phyloP scores from a whole-genome alignment of 805 yeast species.

The Sporopachydermia quercuum region DNA sequence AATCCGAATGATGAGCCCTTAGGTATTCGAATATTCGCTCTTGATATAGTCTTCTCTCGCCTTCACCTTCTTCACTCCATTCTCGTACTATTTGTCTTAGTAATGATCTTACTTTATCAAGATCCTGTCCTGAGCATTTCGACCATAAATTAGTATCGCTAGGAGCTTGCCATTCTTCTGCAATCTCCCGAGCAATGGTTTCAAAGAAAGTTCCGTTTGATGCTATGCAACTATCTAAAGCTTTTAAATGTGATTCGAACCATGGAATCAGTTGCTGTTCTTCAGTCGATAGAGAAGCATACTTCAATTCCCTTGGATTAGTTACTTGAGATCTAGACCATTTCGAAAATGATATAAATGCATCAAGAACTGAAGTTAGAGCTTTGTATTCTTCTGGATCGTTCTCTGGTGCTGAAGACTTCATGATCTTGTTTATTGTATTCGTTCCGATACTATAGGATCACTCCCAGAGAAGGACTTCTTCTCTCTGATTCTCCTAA shows the following conservation, averaged over 20 bases:
- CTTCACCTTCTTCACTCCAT: slow-evolving; percentile 40
- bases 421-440: too few relatives aligned
- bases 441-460: too few relatives aligned
- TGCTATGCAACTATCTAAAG: slow-evolving; percentile 27
- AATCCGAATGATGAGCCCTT: slow-evolving; percentile 24
- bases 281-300: slow-evolving; percentile 20
- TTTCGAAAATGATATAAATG: background rate
- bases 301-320: slow-evolving; percentile 20
- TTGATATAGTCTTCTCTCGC: slow-evolving; percentile 29
- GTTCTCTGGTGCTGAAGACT: too few relatives aligned
- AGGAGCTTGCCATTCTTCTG: slow-evolving; percentile 35
- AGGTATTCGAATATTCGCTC: slow-evolving; percentile 20
- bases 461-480: too few relatives aligned
- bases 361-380: slow-evolving; percentile 2
- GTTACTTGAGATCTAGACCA: slow-evolving; percentile 21
- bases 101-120: slow-evolving; percentile 41
- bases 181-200: slow-evolving; percentile 26
- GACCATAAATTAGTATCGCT: slow-evolving; percentile 27
- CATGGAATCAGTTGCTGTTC: slow-evolving; percentile 35
- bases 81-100: slow-evolving; percentile 45
- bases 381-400: slow-evolving; percentile 3
- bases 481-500: too few relatives aligned
- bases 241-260: slow-evolving; percentile 28
- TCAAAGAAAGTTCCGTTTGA: slow-evolving; percentile 30
- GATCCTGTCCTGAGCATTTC: slow-evolving; percentile 26